These are phyloP conservation scores for Aspergillus cristatus DNA, from an alignment of 495 filamentous ascomycete species.

Conservation along the genomic window DNA sequence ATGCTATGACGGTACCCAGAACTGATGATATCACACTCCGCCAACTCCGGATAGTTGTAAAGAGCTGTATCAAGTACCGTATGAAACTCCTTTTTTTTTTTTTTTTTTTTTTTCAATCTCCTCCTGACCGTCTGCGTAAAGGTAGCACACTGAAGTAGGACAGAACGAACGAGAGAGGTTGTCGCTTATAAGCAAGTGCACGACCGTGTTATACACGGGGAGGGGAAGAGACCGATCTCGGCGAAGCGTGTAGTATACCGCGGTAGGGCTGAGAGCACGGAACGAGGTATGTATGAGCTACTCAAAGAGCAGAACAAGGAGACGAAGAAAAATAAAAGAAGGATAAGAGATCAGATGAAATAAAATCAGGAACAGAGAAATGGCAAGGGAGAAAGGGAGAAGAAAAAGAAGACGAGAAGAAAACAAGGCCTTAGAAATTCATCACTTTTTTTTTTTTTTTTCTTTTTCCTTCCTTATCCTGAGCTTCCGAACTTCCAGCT, in stretches of 20 bases:
- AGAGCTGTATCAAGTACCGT: too few relatives aligned
- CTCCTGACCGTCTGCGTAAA: too few relatives aligned
- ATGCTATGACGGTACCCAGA: conserved; percentile 1
- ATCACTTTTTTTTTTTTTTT: conserved; percentile 6
- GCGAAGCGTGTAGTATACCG: neutral
- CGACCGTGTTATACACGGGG: too few relatives aligned
- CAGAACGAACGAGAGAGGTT: neutral
- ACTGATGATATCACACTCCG: too few relatives aligned
- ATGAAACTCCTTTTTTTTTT: too few relatives aligned
- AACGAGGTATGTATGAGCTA: conserved; percentile 3
- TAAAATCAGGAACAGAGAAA: too few relatives aligned
- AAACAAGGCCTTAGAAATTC: conserved; percentile 2
- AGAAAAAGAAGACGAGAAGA: conserved; percentile 6
- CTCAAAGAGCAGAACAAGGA: neutral
- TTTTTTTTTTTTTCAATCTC: too few relatives aligned
- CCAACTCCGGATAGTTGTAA: too few relatives aligned
- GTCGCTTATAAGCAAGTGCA: too few relatives aligned
- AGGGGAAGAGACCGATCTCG: neutral
- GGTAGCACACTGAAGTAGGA: neutral
- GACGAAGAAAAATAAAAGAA: neutral
- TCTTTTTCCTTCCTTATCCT: conserved; percentile 9
- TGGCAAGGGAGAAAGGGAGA: too few relatives aligned
- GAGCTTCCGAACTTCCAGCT: too few relatives aligned
- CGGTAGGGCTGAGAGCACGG: conserved; percentile 1
- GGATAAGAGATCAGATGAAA: too few relatives aligned